These are phyloP conservation scores for Apiotrichum akiyoshidainum DNA, from an alignment of 1,284 basidiomycete genomes.

Conservation along the genomic window DNA sequence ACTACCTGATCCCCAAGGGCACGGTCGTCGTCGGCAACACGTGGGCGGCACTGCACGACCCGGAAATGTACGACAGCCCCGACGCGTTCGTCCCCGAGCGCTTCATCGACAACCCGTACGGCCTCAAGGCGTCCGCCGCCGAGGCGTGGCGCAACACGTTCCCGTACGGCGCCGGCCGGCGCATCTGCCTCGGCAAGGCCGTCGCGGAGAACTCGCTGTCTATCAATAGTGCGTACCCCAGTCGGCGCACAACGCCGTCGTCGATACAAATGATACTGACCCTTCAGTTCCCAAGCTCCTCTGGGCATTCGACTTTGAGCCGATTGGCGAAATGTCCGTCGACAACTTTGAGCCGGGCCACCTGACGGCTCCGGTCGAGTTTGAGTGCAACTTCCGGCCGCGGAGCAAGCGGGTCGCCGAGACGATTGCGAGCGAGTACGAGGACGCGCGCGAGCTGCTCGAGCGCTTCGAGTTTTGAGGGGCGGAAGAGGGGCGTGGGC, in stretches of 20 bases:
- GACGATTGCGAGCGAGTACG: slow-evolving; percentile 10
- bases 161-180: slow-evolving; percentile 9
- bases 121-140: slow-evolving; percentile 1
- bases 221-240: slow-evolving; percentile 11
- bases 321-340: slow-evolving; percentile 6
- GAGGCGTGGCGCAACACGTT: slow-evolving; percentile 11
- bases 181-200: slow-evolving; percentile 10
- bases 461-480: slow-evolving; percentile 11
- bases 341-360: slow-evolving; percentile 15
- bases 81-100: slow-evolving; percentile 11
- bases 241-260: too few species aligned
- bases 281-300: slow-evolving; percentile 9
- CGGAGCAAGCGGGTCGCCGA: slow-evolving; percentile 7
- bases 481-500: too few species aligned
- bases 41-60: slow-evolving; percentile 15
- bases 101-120: slow-evolving; percentile 7
- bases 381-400: slow-evolving; percentile 11
- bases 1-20: slow-evolving; percentile 10
- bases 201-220: slow-evolving; percentile 14
- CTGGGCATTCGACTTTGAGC: slow-evolving; percentile 15
- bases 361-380: slow-evolving; percentile 12
- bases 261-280: neutral
- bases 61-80: slow-evolving; percentile 10
- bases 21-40: slow-evolving; percentile 13
- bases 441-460: slow-evolving; percentile 7